Conservation (phyloP, 2,329 filamentous ascomycete genomes). For the Penicillium verrucosum region DNA sequence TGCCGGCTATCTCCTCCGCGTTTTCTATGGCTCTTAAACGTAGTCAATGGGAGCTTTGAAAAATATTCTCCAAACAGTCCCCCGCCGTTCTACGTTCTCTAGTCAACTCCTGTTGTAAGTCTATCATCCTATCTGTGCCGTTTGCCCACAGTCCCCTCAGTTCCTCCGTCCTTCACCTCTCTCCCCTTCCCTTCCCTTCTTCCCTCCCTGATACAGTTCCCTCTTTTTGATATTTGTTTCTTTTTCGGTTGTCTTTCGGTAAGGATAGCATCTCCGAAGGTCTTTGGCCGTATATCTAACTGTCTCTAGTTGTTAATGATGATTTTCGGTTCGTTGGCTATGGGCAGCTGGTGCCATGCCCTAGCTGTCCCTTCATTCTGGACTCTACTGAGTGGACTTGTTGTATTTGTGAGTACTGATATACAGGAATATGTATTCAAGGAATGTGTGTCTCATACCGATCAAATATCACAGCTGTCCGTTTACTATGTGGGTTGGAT, state of each 20-base stretch:
- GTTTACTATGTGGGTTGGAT: slow-evolving; percentile 8
- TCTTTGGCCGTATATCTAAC: neutral
- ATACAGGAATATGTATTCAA: neutral
- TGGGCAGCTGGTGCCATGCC: neutral
- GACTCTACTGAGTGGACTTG: neutral
- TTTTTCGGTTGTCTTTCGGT: neutral
- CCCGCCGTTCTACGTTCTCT: too few relatives aligned
- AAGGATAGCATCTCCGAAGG: neutral
- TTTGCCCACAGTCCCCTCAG: neutral
- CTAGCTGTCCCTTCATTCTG: neutral
- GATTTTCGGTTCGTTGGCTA: neutral
- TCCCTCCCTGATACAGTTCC: neutral
- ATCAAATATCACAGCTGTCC: neutral
- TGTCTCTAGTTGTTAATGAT: neutral
- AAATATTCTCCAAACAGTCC: neutral
- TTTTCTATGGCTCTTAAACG: neutral
- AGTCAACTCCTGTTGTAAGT: too few relatives aligned
- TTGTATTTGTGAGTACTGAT: slow-evolving; percentile 7
- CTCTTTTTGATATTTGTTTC: neutral
- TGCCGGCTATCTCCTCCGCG: slow-evolving; percentile 1
- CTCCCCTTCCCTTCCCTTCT: neutral
- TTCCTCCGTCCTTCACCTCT: neutral
- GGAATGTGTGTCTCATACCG: neutral
- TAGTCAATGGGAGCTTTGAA: neutral
- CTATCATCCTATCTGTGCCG: neutral